These are phyloP conservation scores for Aspergillus thermomutatus DNA, from an alignment of 2,329 filamentous ascomycete genomes.

Conservation along the genomic window DNA sequence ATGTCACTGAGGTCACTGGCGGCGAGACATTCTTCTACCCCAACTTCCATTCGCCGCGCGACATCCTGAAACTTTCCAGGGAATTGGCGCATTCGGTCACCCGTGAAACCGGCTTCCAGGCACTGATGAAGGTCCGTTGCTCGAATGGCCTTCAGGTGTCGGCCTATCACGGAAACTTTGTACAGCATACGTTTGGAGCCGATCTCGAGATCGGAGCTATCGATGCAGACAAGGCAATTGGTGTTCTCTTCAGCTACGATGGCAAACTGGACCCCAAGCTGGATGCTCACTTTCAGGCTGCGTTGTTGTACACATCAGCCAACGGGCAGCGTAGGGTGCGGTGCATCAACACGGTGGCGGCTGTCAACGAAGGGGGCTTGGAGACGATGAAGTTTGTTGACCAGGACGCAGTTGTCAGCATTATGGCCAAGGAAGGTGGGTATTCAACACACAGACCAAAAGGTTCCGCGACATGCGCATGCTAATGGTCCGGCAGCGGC, in stretches of 20 bases:
- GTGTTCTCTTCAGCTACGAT: slow-evolving; percentile 89
- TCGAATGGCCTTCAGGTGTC: slow-evolving; percentile 93
- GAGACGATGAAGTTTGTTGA: slow-evolving; percentile 91
- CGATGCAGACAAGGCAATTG: slow-evolving; percentile 90
- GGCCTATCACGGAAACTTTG: slow-evolving; percentile 93
- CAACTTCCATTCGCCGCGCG: slow-evolving; percentile 86
- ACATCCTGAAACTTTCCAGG: slow-evolving; percentile 75
- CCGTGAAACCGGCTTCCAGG: slow-evolving; percentile 90
- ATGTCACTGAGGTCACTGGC: slow-evolving; percentile 83
- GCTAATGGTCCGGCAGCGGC: slow-evolving; percentile 54
- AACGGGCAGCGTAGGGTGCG: slow-evolving; percentile 84
- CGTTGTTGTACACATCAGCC: slow-evolving; percentile 89
- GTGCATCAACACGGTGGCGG: slow-evolving; percentile 90
- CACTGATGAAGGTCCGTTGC: slow-evolving; percentile 96
- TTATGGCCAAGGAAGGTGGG: slow-evolving; percentile 80
- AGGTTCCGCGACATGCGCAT: not conserved
- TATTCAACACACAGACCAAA: not conserved
- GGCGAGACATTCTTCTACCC: slow-evolving; percentile 96
- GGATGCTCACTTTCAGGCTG: slow-evolving; percentile 96
- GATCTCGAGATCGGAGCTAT: slow-evolving; percentile 92
- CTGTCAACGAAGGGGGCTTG: slow-evolving; percentile 78
- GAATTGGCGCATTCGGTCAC: slow-evolving; percentile 85
- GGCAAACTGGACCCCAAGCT: slow-evolving; percentile 96
- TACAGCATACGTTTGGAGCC: slow-evolving; percentile 90
- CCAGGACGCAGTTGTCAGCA: slow-evolving; percentile 84